These are phyloP conservation scores for Penicillium paxilli DNA, from an alignment of 495 filamentous ascomycete genomes.

Conservation along the genomic window DNA sequence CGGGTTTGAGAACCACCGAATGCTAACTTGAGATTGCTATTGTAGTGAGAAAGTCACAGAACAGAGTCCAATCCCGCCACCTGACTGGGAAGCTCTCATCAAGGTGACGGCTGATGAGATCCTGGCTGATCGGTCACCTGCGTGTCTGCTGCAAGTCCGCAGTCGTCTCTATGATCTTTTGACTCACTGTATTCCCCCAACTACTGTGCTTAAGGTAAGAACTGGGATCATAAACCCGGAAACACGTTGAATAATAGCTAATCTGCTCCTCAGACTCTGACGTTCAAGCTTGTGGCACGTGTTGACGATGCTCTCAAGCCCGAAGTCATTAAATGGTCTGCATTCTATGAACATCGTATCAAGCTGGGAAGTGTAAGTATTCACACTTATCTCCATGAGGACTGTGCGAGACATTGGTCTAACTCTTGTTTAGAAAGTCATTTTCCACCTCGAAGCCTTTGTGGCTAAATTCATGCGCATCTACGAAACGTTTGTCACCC, in stretches of 20 bases:
- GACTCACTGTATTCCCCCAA: slow-evolving; percentile 94
- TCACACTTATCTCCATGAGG: not conserved
- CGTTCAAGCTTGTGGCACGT: slow-evolving; percentile 84
- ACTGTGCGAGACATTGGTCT: not conserved
- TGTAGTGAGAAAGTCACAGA: slow-evolving; percentile 87
- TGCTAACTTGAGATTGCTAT: slow-evolving; percentile 15
- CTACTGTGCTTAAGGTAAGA: slow-evolving; percentile 80
- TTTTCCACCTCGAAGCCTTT: slow-evolving; percentile 97
- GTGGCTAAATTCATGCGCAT: slow-evolving; percentile 98
- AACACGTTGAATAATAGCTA: not conserved
- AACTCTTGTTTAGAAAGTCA: slow-evolving; percentile 67
- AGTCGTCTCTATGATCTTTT: slow-evolving; percentile 93
- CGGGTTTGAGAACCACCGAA: not conserved
- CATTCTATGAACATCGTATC: slow-evolving; percentile 95
- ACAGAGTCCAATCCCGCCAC: slow-evolving; percentile 82
- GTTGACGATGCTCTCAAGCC: slow-evolving; percentile 87
- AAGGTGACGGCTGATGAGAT: slow-evolving; percentile 86
- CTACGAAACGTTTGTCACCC: slow-evolving; percentile 67
- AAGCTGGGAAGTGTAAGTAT: slow-evolving; percentile 69
- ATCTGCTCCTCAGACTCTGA: slow-evolving; percentile 58
- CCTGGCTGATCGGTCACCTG: slow-evolving; percentile 84
- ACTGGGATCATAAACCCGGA: not conserved
- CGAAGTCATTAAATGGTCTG: slow-evolving; percentile 92
- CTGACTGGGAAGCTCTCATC: slow-evolving; percentile 94
- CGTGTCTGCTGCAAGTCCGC: slow-evolving; percentile 80